phyloP scores from a whole-genome alignment of 208 protist species.

The Zelonia costaricensis region DNA sequence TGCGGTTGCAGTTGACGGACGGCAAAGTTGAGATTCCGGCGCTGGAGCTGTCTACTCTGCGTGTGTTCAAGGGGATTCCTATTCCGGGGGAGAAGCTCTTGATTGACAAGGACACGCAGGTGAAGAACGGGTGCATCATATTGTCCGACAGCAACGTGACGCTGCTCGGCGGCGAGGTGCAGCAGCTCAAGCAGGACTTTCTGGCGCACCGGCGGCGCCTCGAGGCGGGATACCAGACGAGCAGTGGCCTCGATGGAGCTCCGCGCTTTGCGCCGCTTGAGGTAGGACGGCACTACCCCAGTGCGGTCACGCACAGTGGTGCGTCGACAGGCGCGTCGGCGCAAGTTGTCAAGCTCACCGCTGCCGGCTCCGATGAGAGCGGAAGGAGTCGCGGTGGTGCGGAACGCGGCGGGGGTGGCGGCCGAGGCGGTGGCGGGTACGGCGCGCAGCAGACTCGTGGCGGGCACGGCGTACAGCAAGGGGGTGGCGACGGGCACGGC shows the following conservation, averaged over 20 bases:
- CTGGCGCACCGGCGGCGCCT: slow-evolving; percentile 45
- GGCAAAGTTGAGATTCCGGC: slow-evolving; percentile 68
- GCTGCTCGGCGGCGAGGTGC: slow-evolving; percentile 68
- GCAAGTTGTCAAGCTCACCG: neutral
- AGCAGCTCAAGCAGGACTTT: slow-evolving; percentile 74
- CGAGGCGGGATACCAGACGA: slow-evolving; percentile 48
- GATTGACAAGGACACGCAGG: slow-evolving; percentile 56
- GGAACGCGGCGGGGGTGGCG: neutral
- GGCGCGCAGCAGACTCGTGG: slow-evolving; percentile 6
- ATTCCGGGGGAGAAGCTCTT: slow-evolving; percentile 78
- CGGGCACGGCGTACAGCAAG: neutral
- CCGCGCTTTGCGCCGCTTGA: slow-evolving; percentile 73
- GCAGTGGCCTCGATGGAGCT: slow-evolving; percentile 59
- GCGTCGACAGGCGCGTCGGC: neutral
- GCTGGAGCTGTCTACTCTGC: slow-evolving; percentile 70
- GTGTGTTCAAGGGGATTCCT: slow-evolving; percentile 60
- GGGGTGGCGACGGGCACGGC: no score
- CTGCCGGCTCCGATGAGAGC: neutral
- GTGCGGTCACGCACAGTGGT: neutral
- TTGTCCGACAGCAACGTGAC: slow-evolving; percentile 62
- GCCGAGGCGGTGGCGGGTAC: slow-evolving; percentile 3
- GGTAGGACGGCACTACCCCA: slow-evolving; percentile 35
- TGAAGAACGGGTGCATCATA: slow-evolving; percentile 76
- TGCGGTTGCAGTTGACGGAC: slow-evolving; percentile 76
- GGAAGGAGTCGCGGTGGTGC: slow-evolving; percentile 2